Conservation (phyloP, 305 asterid genomes). For the Salvia sclarea region DNA sequence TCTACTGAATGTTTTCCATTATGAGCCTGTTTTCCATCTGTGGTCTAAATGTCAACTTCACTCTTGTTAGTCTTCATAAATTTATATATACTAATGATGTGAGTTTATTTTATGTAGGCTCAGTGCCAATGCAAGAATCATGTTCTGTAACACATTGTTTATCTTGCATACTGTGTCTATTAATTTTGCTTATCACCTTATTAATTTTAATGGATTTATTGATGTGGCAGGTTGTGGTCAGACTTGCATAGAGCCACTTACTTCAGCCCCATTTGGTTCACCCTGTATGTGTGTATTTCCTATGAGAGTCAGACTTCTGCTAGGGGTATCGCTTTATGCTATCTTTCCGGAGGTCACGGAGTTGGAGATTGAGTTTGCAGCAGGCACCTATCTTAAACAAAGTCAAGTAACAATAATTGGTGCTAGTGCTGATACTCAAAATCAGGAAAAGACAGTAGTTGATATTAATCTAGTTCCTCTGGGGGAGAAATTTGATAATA, state of each 20-base stretch:
- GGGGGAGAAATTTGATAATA: constrained; percentile 92
- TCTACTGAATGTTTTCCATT: neutral
- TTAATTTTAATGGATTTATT: constrained; percentile 21
- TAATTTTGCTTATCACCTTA: too few species aligned
- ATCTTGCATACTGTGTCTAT: neutral
- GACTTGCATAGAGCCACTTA: constrained; percentile 81
- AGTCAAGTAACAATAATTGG: constrained; percentile 89
- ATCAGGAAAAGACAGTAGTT: constrained; percentile 79
- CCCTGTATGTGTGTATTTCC: constrained; percentile 94
- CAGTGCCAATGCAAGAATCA: neutral
- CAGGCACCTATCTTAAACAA: constrained; percentile 83
- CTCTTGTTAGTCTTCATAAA: constrained; percentile 13
- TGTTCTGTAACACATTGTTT: constrained; percentile 3
- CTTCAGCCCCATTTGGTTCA: constrained; percentile 82
- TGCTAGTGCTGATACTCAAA: constrained; percentile 81
- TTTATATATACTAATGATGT: neutral
- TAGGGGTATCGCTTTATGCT: constrained; percentile 76
- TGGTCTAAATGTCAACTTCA: constrained; percentile 5
- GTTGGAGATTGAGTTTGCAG: constrained; percentile 91
- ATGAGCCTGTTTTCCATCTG: constrained; percentile 15
- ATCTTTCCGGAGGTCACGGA: constrained; percentile 81
- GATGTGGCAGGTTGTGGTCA: constrained; percentile 80
- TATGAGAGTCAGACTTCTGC: constrained; percentile 90
- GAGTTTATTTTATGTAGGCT: neutral
- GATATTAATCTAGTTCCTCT: constrained; percentile 89